Conservation (phyloP, 1,139 yeast species). For the Kurtzmaniella natalensis region DNA sequence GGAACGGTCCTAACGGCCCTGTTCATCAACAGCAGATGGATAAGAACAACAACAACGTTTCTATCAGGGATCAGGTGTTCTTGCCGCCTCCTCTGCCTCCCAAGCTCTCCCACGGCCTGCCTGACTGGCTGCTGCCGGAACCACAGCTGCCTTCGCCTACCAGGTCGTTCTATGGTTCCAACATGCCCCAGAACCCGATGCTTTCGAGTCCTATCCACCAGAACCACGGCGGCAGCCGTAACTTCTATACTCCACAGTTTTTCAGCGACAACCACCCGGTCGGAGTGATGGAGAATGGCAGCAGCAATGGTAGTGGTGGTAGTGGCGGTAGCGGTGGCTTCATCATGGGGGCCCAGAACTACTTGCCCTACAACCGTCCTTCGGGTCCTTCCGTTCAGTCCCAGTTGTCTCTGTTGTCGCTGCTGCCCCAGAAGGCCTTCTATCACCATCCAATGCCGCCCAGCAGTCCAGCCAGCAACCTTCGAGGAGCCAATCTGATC, state of each 20-base stretch:
- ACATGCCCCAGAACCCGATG: constrained; percentile 7
- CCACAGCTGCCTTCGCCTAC: constrained; percentile 37
- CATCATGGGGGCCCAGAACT: no score
- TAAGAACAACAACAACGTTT: constrained; percentile 9
- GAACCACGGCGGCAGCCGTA: constrained; percentile 15
- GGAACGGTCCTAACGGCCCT: constrained; percentile 8
- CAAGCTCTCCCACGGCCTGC: constrained; percentile 31
- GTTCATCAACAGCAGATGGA: no score
- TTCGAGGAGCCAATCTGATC: constrained; percentile 19
- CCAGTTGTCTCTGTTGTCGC: background rate
- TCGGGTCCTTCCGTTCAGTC: no score
- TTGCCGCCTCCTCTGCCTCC: constrained; percentile 47
- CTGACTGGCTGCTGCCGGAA: constrained; percentile 41
- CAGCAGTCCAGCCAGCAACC: constrained; percentile 10
- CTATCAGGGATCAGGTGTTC: constrained; percentile 16
- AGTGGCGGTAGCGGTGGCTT: no score
- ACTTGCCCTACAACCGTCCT: constrained; percentile 4
- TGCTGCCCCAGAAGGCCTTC: background rate
- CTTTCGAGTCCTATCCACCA: constrained; percentile 28
- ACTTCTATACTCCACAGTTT: constrained; percentile 38
- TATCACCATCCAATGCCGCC: constrained; percentile 3
- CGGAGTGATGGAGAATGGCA: constrained; percentile 2
- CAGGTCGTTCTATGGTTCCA: constrained; percentile 3
- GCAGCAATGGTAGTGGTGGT: background rate
- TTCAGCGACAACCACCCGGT: constrained; percentile 25